Percentiles rank a stretch among this genome's conserved stretches.
Conservation (phyloP, 2,329 filamentous ascomycete species). For the Lasiodiplodia sp. region DNA sequence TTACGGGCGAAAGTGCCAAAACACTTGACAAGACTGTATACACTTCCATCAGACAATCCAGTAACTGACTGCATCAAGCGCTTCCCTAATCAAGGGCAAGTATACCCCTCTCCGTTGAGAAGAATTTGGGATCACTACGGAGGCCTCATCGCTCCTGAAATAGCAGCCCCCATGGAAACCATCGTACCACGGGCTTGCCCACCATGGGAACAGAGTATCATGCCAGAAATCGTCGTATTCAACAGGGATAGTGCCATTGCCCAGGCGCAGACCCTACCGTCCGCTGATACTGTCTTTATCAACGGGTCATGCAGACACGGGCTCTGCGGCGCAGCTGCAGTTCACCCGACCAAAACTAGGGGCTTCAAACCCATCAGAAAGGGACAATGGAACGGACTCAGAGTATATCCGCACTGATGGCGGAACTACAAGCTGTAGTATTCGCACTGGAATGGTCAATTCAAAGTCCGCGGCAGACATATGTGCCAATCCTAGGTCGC, state of each 20-base stretch:
- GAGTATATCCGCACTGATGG: background rate
- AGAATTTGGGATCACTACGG: background rate
- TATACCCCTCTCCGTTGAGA: background rate
- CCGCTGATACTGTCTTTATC: slow-evolving; percentile 5
- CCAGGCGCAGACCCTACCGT: background rate
- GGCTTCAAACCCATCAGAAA: background rate
- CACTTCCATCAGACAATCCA: background rate
- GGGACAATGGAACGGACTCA: background rate
- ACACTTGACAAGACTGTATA: slow-evolving; percentile 1
- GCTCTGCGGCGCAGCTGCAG: slow-evolving; percentile 1
- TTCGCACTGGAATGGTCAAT: background rate
- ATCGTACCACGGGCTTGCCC: slow-evolving; percentile 1
- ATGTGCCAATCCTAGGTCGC: background rate
- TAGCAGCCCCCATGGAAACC: slow-evolving; percentile 4
- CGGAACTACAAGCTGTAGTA: background rate
- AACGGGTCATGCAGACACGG: slow-evolving; percentile 7
- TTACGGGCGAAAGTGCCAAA: slow-evolving; percentile 12
- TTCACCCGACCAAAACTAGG: background rate
- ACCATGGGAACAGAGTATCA: background rate
- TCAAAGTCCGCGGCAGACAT: background rate
- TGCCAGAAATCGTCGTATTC: background rate
- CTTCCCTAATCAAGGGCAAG: slow-evolving; percentile 3
- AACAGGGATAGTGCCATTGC: background rate
- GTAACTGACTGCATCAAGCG: background rate
- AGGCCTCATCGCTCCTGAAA: background rate